A percentile compares a stretch with the other conserved stretches of the same genome.
Conservation (phyloP, 1,284 basidiomycete genomes). For the Moesziomyces sp. region DNA sequence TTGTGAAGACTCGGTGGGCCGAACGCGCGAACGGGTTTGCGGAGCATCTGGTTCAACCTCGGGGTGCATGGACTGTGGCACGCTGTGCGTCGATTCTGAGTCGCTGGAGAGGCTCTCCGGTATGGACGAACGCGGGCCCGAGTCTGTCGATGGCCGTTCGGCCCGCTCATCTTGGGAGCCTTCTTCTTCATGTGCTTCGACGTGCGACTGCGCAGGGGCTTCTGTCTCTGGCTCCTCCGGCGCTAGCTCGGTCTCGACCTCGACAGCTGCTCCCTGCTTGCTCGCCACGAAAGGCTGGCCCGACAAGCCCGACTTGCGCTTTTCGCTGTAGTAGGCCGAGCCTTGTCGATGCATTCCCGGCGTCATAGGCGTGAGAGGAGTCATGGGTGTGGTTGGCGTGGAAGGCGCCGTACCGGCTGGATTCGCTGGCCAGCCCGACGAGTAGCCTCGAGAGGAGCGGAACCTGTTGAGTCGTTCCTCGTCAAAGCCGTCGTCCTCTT, state of each 20-base stretch:
- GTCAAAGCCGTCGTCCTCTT: constrained; percentile 18
- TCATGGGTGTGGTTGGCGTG: constrained; percentile 6
- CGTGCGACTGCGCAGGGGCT: neutral
- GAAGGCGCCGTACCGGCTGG: neutral
- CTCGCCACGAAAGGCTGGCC: neutral
- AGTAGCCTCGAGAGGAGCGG: constrained; percentile 8
- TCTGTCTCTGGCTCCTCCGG: neutral
- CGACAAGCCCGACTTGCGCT: constrained; percentile 3
- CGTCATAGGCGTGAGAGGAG: constrained; percentile 10
- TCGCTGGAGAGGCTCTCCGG: constrained; percentile 2
- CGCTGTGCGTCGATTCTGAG: neutral
- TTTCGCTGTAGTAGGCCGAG: neutral
- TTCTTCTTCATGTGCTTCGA: neutral
- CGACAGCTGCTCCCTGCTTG: neutral
- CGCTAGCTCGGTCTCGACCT: neutral
- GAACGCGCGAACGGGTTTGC: neutral
- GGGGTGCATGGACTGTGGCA: neutral
- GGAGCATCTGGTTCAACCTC: constrained; percentile 1
- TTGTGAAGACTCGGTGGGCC: neutral
- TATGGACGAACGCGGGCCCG: constrained; percentile 2
- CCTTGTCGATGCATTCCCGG: constrained; percentile 3
- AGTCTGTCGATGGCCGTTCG: neutral
- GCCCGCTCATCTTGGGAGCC: neutral
- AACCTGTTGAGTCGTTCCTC: neutral
- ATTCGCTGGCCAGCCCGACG: neutral